Evolutionary conservation across 2,329 filamentous ascomycete species (phyloP), one percentile per base, ranked within the genome.

Genomic region (Chaetomium globosum): DNA sequence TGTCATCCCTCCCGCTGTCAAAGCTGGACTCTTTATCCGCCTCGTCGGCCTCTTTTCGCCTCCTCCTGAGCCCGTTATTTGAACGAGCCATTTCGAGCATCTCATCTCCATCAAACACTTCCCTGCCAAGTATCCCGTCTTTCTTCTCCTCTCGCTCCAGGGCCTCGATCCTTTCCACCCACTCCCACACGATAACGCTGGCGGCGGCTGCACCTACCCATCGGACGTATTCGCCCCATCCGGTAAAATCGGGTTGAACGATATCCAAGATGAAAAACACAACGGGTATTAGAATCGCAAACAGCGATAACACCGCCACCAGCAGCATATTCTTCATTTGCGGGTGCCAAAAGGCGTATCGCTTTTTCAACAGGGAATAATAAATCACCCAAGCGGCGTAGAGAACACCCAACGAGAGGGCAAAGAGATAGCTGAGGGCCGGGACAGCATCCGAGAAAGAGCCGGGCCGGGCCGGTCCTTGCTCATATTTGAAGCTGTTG

Each of bases 171-270:
- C 93, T 86, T 77, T 97, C 93, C 3, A 97, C 93, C 93, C 93
- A 97, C 77, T 97, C 93, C 93, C 93, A 97, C 2, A 97, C 93
- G 26, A 97, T 91, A n/a, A 97, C 93, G 77, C 92, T 96, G 31
- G 93, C 93, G 1, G 93, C 93, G 0, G 93, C 93, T 1, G 93
- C 93, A 56, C 93, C 93, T n/a, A 97, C 93, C 93, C 93, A 97
- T 73, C 93, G 84, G 54, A 97, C 93, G 74, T 97, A 97, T 74
- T 96, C 93, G 74, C 93, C 93, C 93, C 93, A 97, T 9, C 90
- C 92, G 48, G 91, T 91, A 67, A 97, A 89, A 67, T 92, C 88
- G 30, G 92, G 89, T 72, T 94, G 89, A 9, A 89, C 89, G 57
- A 97, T 93, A 74, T 97, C 93, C 70, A 96, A 82, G 65, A 97